Evolutionary conservation across 2,329 filamentous ascomycete species (phyloP), one percentile per base, ranked within the genome.

Genomic region (Pyrenophora seminiperda): DNA sequence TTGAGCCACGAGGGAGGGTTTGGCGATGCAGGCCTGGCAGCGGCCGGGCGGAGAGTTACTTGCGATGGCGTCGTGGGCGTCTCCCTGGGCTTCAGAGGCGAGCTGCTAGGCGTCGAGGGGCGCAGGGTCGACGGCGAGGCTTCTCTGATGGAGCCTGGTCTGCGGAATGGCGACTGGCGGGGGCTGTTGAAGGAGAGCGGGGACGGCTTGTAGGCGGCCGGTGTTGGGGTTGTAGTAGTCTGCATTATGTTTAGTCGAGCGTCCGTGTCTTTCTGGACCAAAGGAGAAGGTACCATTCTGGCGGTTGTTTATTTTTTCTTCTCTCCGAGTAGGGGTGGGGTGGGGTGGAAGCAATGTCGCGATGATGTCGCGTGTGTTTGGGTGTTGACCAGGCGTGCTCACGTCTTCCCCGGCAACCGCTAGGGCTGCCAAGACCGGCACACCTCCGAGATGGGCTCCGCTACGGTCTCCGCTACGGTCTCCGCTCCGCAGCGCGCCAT

Each of bases 101-200:
- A 77, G 39, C 62, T 67, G 39, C 62, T 71, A 4, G 75, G 73
- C 10, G 75, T 76, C n/a, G 66, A 64, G 20, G 68, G 71, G 13
- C 71, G 65, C 10, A 75, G 62, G 15, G 73, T 72, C 1, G 74
- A 74, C 3, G 74, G 73, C 15, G 75, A 76, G 39, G 57, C 57
- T 20, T 70, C 60, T 22, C 62, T 43, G 34, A 75, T 73, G 43
- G 76, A 75, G 51, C 73, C 73, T 13, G 75, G 71, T 20, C 76
- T 70, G 50, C 74, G 70, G 58, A 78, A 78, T 34, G 76, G 76
- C 47, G 76, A 78, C 38, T 73, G 69, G 55, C 76, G 74, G 13
- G 71, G 68, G 61, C 71, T 74, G 59, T 73, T 74, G 67, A 76
- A 76, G 61, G 74, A 75, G 53, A 77, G 72, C 15, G 71, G 71